Evolutionary conservation across 495 filamentous ascomycete genomes (phyloP).

Genomic region (Trichodelitschia bisporula): DNA sequence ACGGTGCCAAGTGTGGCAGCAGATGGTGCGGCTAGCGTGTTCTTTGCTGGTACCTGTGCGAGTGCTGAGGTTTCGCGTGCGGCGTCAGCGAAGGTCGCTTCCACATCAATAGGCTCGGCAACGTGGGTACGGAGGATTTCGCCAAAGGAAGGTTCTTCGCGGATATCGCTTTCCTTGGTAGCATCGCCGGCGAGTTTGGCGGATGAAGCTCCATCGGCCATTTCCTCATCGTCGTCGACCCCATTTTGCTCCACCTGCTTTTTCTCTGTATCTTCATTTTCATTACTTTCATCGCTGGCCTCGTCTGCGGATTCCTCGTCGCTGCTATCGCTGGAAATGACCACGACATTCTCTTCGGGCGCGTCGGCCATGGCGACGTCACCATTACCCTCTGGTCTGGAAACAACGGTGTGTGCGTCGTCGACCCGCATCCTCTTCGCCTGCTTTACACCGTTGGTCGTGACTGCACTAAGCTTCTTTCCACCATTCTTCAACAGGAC

Average conservation of each 20-base stretch:
- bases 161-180: not conserved
- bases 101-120: constrained; percentile 51
- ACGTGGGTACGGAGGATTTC: constrained; percentile 54
- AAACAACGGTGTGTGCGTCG: constrained; percentile 46
- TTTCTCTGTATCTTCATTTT: constrained; percentile 5
- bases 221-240: not conserved
- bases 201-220: not conserved
- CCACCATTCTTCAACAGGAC: not conserved
- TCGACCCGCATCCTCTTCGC: constrained; percentile 15
- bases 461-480: not conserved
- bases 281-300: constrained; percentile 17
- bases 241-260: constrained; percentile 2
- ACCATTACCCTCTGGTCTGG: constrained; percentile 2
- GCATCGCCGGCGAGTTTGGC: not conserved
- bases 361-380: constrained; percentile 2
- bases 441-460: not conserved
- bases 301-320: constrained; percentile 1
- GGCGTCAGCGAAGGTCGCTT: constrained; percentile 27
- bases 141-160: constrained; percentile 57
- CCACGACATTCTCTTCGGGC: constrained; percentile 14
- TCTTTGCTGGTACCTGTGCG: constrained; percentile 2
- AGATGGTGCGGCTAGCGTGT: constrained; percentile 16
- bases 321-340: constrained; percentile 25
- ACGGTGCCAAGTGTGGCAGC: constrained; percentile 69
- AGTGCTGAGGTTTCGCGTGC: constrained; percentile 8